Evolutionary conservation across 148 eudicot genomes (phyloP), one percentile per base, ranked within the genome.

Genomic region (Camellia granthamiana): DNA sequence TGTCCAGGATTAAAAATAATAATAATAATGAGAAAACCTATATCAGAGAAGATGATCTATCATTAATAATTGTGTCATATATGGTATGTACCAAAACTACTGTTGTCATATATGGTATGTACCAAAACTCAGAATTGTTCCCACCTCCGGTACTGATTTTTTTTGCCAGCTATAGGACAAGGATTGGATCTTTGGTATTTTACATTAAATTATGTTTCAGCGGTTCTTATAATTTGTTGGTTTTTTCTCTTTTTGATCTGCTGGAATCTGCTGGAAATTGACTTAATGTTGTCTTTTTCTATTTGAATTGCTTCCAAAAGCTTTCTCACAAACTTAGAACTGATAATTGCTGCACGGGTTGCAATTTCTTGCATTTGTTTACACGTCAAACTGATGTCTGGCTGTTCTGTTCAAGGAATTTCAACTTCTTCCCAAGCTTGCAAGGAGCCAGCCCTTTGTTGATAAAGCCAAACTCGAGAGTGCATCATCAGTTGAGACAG

Each of bases 401-500:
- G 12, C 54, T 18, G 2, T 52, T 47, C 47, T 54, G 13, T 82
- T 84, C 51, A 83, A 95, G 98, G 98, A 95, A 83, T 90, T 90
- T 85, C 89, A 95, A 90, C 94, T 95, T 84, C 97, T 95, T 69
- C 97, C 98, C 3, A 86, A 95, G 79, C 93, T 95, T 56, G 97
- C 97, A 2, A 89, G 88, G 84, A 82, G 81, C 76, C 98, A 95
- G 76, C 98, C 97, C 62, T 12, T 77, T 0, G 82, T 95, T 6
- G 97, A 95, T 85, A 88, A 79, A 87, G 91, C 88, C 58, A 91
- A 92, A 84, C 90, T 95, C 75, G 86, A 87, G 79, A 93, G 81
- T 82, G 97, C 97, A 79, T 88, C 99, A 63, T 88, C 97, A 52
- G 97, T 95, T 43, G 99, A 92, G 86, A 97, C 85, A 83, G 99